A percentile compares a stretch with the other conserved stretches of the same genome.
Conservation (phyloP, 495 filamentous ascomycete species). For the Lichenothelia convexa region DNA sequence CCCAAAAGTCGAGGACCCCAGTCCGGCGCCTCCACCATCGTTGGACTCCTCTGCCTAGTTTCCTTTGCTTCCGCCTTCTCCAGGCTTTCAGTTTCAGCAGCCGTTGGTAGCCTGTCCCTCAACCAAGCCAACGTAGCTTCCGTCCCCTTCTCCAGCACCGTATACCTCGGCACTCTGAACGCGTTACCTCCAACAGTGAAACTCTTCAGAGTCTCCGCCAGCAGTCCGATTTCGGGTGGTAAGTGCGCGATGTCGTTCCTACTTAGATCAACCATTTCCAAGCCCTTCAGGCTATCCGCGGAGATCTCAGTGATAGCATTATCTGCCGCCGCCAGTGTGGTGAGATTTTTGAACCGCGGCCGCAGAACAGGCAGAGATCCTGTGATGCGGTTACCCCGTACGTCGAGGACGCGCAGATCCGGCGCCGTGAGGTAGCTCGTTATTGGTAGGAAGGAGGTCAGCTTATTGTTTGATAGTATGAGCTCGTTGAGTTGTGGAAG, state of each 20-base stretch:
- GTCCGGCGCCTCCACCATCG: too few species aligned
- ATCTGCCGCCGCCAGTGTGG: constrained; percentile 49
- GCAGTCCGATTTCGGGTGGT: constrained; percentile 58
- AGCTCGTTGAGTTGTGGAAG: constrained; percentile 60
- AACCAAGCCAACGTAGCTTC: constrained; percentile 74
- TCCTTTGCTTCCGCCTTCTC: not conserved
- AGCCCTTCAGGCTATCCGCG: constrained; percentile 53
- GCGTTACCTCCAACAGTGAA: constrained; percentile 60
- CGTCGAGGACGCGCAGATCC: constrained; percentile 51
- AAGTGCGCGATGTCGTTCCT: constrained; percentile 68
- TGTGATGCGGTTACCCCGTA: constrained; percentile 60
- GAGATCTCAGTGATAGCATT: constrained; percentile 57
- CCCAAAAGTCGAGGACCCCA: too few species aligned
- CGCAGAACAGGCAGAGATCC: constrained; percentile 40
- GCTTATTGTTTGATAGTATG: constrained; percentile 47
- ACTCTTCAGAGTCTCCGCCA: constrained; percentile 35
- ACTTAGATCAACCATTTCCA: constrained; percentile 56
- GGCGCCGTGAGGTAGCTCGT: constrained; percentile 47
- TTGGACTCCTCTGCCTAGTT: too few species aligned
- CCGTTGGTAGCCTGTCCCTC: constrained; percentile 48
- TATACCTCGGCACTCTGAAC: constrained; percentile 75
- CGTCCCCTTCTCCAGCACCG: constrained; percentile 71
- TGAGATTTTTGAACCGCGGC: constrained; percentile 43
- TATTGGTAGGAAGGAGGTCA: constrained; percentile 47
- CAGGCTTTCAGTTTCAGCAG: constrained; percentile 24